Base-by-base conservation (phyloP, 257 asterid genomes). In the Prunella vulgaris region DNA sequence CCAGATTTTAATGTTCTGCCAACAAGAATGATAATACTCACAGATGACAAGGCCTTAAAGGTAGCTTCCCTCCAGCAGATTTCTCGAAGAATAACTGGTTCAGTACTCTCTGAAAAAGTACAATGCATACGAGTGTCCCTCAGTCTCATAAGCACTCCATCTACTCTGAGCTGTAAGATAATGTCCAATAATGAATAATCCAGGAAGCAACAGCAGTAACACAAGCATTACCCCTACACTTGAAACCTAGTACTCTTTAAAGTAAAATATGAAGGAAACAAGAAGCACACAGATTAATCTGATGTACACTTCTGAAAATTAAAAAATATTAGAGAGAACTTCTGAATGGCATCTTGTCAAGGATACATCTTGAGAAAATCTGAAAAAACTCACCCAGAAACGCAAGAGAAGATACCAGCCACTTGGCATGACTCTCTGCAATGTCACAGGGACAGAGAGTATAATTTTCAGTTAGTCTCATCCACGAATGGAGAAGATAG, bases 341-440 rank as follows among this genome's bases (percentile, higher is more conserved):
- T 68, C 10, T 60, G n/a, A 18, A 33, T 35, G 54, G 44, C 22
- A 70, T 38, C 59, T 32, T 59, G 60, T 57, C 59, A 70, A 67
- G 52, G 40, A 68, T 68, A 60, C 60, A 60, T 69, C 52, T 52
- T 7, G 49, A 42, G 56, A 70, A 58, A 15, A 65, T 38, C 74
- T 54, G 10, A 70, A 48, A 18, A 48, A 15, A 81, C 99, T 86
- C 83, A 89, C 99, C 99, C 98, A 91, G 77, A 83, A 94, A 69
- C 99, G 97, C 84, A 89, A 80, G 68, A 94, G 96, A 74, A 91
- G 93, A 79, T 86, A 94, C 98, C 99, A 94, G 68, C 97, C 85
- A 72, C 87, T 87, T 58, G 99, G 94, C 99, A 91, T 94, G 75
- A 94, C 98, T 83, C 99, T 90, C 99, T 94, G 86, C 81, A 83